Conservation (phyloP, 345 rosid genomes). For the Salix caprea region DNA sequence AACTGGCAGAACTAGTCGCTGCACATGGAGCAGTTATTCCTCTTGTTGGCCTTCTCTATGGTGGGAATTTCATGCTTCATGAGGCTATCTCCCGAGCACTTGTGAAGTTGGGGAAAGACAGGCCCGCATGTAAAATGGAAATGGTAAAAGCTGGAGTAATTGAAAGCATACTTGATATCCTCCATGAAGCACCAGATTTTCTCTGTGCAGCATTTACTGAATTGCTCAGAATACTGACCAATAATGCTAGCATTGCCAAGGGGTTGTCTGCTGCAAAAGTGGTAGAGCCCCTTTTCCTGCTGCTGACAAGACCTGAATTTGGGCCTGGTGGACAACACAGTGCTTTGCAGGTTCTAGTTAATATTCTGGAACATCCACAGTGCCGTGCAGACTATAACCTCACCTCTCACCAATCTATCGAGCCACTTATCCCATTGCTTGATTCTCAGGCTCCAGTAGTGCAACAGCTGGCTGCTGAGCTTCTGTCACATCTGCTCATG, state of each 20-base stretch:
- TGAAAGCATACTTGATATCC: conserved; percentile 82
- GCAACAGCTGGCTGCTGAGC: conserved; percentile 98
- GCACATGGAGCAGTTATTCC: conserved; percentile 99
- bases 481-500: conserved; percentile 77
- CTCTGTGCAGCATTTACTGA: conserved; percentile 91
- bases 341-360: conserved; percentile 88
- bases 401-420: conserved; percentile 79
- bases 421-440: conserved; percentile 88
- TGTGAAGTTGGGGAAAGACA: conserved; percentile 95
- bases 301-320: conserved; percentile 74
- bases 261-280: conserved; percentile 91
- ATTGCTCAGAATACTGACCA: conserved; percentile 88
- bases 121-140: conserved; percentile 94
- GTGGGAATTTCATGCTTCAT: conserved; percentile 82
- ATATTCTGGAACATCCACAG: conserved; percentile 91
- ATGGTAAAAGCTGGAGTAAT: conserved; percentile 98
- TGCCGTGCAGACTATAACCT: conserved; percentile 84
- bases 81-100: conserved; percentile 94
- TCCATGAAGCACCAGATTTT: conserved; percentile 93
- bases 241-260: conserved; percentile 92
- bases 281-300: conserved; percentile 79
- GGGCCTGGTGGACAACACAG: conserved; percentile 96
- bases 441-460: conserved; percentile 93
- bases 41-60: conserved; percentile 94
- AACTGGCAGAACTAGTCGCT: conserved; percentile 96